Base-by-base conservation (phyloP, 768 basidiomycete species). In the Daedalea quercina region DNA sequence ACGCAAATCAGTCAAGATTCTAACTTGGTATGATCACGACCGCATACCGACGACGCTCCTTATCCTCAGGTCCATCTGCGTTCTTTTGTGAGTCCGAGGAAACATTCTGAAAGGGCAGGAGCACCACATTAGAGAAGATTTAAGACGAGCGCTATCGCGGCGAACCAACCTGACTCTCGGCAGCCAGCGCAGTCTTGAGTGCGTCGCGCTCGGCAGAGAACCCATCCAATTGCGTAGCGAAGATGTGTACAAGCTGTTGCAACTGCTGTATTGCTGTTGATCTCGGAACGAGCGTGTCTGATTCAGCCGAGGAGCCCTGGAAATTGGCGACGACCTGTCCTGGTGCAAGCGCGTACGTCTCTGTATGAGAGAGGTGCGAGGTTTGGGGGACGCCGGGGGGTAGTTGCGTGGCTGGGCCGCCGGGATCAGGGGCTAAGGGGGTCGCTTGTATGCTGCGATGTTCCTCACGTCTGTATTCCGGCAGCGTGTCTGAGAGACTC, bases 191-290 rank as follows among this genome's bases (percentile, higher is more conserved):
- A 23, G 7, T 37, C 35, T 49, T 59, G 37, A 41, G 33, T 24
- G 37, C 42, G 6, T 33, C 48, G 11, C 47, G 58, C 43, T 50
- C 51, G 19, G 20, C 20, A 6, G 40, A 13, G 19, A 56, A 53
- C n/a, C 17, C 51, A 13, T 50, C 41, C 23, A 59, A 44, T 26
- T 54, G 49, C 11, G 35, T 13, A 1, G 55, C 42, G 20, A 59
- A 37, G 15, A 23, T n/a, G 26, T 33, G 31, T 24, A 59, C 34
- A 19, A 56, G 46, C 2, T 40, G 35, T 19, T 44, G 41, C 26
- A 59, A 31, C 8, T 34, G 42, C 4, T 33, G 37, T 0, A 58
- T 19, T 1, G 22, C 42, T 3, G 20, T 25, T 20, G 47, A 33
- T 13, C 13, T 12, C 41, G 22, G 19, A 24, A 20, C 9, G 42